Conservation (phyloP, 768 basidiomycete species). For the Kwoniella dendrophila region DNA sequence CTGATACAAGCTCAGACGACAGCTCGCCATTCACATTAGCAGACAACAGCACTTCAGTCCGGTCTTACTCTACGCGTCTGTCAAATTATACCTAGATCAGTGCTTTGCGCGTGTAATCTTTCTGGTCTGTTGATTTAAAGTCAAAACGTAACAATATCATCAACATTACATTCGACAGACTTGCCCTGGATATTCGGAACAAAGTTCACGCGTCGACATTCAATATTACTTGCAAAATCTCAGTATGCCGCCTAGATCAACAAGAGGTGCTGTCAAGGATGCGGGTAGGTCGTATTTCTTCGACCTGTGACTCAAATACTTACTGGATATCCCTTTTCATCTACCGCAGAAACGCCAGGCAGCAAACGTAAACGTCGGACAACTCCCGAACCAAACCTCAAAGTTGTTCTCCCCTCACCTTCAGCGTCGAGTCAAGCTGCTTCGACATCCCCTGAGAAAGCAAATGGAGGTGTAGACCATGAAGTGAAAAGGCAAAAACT, state of each 20-base stretch:
- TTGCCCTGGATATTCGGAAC: too few species aligned
- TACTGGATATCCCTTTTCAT: background rate
- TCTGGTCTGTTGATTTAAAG: too few species aligned
- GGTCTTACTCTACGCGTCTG: too few species aligned
- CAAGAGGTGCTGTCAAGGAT: background rate
- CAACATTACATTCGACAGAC: too few species aligned
- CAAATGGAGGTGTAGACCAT: background rate
- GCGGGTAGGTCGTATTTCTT: conserved; percentile 1
- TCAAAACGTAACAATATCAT: too few species aligned
- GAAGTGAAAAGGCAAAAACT: conserved; percentile 8
- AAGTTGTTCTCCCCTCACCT: conserved; percentile 17
- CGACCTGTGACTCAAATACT: background rate
- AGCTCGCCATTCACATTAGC: too few species aligned
- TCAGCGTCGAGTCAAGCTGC: background rate
- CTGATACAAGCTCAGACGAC: too few species aligned
- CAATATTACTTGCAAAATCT: too few species aligned
- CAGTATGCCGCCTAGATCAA: background rate
- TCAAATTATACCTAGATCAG: too few species aligned
- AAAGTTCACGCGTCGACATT: too few species aligned
- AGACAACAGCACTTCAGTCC: too few species aligned
- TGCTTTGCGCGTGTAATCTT: too few species aligned
- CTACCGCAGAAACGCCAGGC: conserved; percentile 14
- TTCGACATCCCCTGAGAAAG: conserved; percentile 5
- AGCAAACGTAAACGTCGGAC: conserved; percentile 28
- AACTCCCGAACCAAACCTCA: conserved; percentile 15